Evolutionary conservation across 2,329 filamentous ascomycete genomes (phyloP), one percentile per base, ranked within the genome.

Genomic region (Chalaropsis thielavioides): DNA sequence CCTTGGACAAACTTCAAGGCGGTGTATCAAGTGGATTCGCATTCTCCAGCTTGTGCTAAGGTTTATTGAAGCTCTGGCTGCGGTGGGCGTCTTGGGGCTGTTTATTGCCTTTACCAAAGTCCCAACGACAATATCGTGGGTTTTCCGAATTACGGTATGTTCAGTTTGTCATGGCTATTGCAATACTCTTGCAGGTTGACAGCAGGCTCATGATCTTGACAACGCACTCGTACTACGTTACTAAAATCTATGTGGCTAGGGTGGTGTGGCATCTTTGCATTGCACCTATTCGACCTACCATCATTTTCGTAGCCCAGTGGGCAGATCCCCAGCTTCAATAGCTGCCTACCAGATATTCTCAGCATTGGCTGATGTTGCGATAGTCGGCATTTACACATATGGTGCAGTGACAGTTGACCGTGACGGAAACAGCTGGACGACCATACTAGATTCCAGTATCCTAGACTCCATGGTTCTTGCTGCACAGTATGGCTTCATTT

Each of bases 261-360:
- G 90, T 65, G 88, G 83, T n/a, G 79, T 92, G 49, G 87, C 88
- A 62, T 81, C 87, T 59, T 70, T 89, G 3, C 85, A 91, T 72
- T 85, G 83, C 17, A 71, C 85, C 19, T 97, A 97, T 74, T 89
- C 82, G 51, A 81, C 95, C 67, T 94, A 89, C 71, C 91, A 96
- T 73, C 83, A 95, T 46, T 79, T 83, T 15, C 83, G 89, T 40
- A 83, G 86, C 44, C 82, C 89, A 0, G 84, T 83, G 60, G 82
- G 80, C 56, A 84, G 91, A 62, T 85, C 91, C 0, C 86, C 92
- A 0, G 86, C 80, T 2, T 95, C 90, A 24, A 89, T 90, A 19
- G 86, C 90, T 15, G 92, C 90, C 68, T 97, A 97, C 75, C 90
- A 95, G 75, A 76, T 94, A 66, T 97, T 96, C 73, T 84, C 91